Percentiles rank a stretch among this genome's conserved stretches.
phyloP scores from a whole-genome alignment of 2,329 filamentous ascomycete genomes.

The Lecanicillium sp. region DNA sequence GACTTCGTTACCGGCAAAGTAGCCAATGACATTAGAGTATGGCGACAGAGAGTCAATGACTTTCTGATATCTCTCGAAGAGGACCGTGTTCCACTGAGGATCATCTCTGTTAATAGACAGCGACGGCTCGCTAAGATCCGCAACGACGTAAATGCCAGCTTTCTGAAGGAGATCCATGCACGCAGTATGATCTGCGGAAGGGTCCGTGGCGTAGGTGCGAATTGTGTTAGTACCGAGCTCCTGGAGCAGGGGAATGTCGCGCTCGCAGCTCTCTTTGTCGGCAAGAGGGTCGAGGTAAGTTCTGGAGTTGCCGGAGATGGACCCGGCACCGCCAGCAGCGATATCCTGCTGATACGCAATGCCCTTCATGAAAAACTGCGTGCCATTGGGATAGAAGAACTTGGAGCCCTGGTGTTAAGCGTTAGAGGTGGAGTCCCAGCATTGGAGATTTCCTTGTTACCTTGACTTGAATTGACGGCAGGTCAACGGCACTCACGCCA shows the following conservation, averaged over 20 bases:
- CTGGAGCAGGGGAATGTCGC: constrained; percentile 76
- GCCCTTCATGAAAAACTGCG: constrained; percentile 74
- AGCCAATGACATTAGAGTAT: constrained; percentile 90
- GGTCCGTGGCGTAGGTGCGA: constrained; percentile 90
- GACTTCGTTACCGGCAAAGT: constrained; percentile 98
- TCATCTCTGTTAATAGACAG: constrained; percentile 79
- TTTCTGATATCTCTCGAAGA: constrained; percentile 74
- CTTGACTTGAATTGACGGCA: constrained; percentile 63
- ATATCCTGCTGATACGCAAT: constrained; percentile 89
- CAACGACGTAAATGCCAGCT: constrained; percentile 90
- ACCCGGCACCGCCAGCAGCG: constrained; percentile 46
- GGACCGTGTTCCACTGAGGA: constrained; percentile 70
- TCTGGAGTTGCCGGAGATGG: constrained; percentile 33
- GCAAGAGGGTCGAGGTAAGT: constrained; percentile 77
- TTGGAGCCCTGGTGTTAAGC: constrained; percentile 56
- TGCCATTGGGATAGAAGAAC: constrained; percentile 78
- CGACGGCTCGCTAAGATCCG: constrained; percentile 77
- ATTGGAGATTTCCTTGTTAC: constrained; percentile 30
- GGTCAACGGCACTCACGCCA: constrained; percentile 35
- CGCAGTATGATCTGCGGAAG: constrained; percentile 65
- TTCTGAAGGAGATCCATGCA: constrained; percentile 82
- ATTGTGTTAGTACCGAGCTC: constrained; percentile 85
- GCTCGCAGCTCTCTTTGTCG: constrained; percentile 63
- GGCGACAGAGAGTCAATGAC: constrained; percentile 77
- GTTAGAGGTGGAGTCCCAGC: neutral